Base-by-base conservation (phyloP, 2,329 filamentous ascomycete genomes). In the Alternaria triticimaculans region DNA sequence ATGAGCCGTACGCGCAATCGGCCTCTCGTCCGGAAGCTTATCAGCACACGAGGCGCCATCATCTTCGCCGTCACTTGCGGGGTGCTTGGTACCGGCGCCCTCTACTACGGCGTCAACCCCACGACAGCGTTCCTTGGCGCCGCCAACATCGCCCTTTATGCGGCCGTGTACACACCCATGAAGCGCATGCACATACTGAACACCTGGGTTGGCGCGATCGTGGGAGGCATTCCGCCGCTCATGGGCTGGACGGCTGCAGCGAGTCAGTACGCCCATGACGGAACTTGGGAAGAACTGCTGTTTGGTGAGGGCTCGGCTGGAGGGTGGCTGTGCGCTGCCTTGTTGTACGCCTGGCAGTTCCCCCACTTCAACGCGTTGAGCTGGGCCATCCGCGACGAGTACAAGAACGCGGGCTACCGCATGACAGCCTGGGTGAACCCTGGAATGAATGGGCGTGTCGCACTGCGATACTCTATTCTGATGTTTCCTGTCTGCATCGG, bases 191-290 rank as follows among this genome's bases (percentile, higher is more conserved):
- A 91, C 4, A 92, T 90, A 10, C 82, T 94, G 62, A 99, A 99
- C 76, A 99, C 96, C 0, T 99, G 96, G 96, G 87, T 96, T 15
- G 96, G 96, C 15, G 96, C 94, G 4, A 81, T 99, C 0, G 93
- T 99, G 0, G 96, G 96, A 65, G 94, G 91, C 1, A 97, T 99
- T 60, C 95, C 96, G 1, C 96, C 96, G 1, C 82, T 99, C 30
- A 99, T 99, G 96, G 96, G 96, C 68, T 99, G 96, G 96, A 92
- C 94, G 15, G 96, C 96, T 0, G 96, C 96, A 0, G 94, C 94
- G 0, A 94, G 94, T 55, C 93, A 97, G 80, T 91, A 90, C 48
- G 94, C 94, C 9, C 81, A 82, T 28, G 73, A 76, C 7, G 79
- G 78, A 5, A 90, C 88, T 11, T 96, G 92, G 90, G 85, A 87